Percentiles rank a stretch among this genome's conserved stretches.
Evolutionary conservation across 495 filamentous ascomycete genomes (phyloP).

Genomic region (Cercophora samala): DNA sequence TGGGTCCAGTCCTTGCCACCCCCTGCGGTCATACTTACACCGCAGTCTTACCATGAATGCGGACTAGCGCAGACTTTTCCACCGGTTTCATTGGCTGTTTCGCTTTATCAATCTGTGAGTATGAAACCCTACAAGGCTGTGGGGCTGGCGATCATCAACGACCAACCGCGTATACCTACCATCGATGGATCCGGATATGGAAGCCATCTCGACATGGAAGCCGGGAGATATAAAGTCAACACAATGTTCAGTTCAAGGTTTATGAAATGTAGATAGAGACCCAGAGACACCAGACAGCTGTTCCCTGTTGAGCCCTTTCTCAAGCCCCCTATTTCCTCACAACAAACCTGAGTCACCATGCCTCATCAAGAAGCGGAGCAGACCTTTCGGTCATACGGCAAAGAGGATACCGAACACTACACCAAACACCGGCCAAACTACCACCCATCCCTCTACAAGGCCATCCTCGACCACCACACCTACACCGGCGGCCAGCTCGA

Average conservation of each 20-base stretch:
- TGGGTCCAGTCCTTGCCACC: background rate
- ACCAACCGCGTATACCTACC: background rate
- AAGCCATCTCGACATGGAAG: background rate
- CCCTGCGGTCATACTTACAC: background rate
- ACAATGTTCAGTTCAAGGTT: background rate
- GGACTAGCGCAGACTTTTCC: background rate
- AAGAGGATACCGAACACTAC: constrained; percentile 19
- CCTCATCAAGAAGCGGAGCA: background rate
- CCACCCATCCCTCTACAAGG: constrained; percentile 15
- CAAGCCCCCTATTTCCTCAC: background rate
- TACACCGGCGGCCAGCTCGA: constrained; percentile 47
- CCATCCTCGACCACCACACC: constrained; percentile 48
- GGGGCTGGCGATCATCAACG: background rate
- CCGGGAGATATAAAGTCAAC: background rate
- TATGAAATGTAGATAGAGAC: background rate
- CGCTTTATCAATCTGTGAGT: background rate
- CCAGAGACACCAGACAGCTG: background rate
- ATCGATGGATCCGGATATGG: background rate
- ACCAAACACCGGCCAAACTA: constrained; percentile 18
- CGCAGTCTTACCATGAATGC: background rate
- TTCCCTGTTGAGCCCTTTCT: background rate
- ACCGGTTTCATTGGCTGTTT: background rate
- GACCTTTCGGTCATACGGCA: constrained; percentile 21
- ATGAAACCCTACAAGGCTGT: background rate
- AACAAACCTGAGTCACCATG: background rate